A percentile compares a stretch with the other conserved stretches of the same genome.
These are phyloP conservation scores for Parascedosporium putredinis DNA, from an alignment of 2,329 filamentous ascomycete genomes.

Conservation along the genomic window DNA sequence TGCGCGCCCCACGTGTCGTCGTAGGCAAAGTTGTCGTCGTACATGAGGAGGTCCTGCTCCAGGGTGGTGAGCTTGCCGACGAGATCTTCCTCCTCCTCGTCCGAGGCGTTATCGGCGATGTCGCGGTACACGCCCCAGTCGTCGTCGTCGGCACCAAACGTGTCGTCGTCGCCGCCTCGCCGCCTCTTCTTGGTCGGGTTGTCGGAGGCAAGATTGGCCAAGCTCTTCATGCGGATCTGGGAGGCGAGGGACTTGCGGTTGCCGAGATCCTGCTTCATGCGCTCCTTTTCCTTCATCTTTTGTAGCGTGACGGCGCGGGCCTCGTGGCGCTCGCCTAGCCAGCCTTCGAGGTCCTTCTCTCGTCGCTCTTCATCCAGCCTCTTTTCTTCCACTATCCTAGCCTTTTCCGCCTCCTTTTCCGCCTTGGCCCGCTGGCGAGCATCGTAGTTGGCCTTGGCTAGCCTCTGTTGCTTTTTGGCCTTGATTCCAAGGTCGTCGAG, in stretches of 20 bases:
- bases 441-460: conserved; percentile 92
- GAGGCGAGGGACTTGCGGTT: conserved; percentile 94
- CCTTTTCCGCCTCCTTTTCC: conserved; percentile 89
- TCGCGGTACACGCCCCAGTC: conserved; percentile 97
- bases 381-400: conserved; percentile 71
- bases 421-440: conserved; percentile 87
- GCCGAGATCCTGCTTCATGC: conserved; percentile 85
- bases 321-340: conserved; percentile 73
- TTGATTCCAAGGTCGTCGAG: conserved; percentile 87
- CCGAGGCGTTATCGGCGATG: conserved; percentile 72
- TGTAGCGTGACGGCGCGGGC: conserved; percentile 61
- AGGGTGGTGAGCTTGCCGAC: conserved; percentile 61
- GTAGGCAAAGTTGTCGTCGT: conserved; percentile 84
- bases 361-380: conserved; percentile 74
- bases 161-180: conserved; percentile 84
- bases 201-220: conserved; percentile 91
- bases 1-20: conserved; percentile 87
- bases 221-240: conserved; percentile 96
- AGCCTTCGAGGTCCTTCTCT: conserved; percentile 72
- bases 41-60: conserved; percentile 74
- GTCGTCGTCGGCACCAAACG: conserved; percentile 92
- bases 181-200: conserved; percentile 73
- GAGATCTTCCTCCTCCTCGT: conserved; percentile 85
- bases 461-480: conserved; percentile 81
- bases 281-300: conserved; percentile 87